Evolutionary conservation across 441 rosid species (phyloP).

Genomic region (Erysimum cheiri): DNA sequence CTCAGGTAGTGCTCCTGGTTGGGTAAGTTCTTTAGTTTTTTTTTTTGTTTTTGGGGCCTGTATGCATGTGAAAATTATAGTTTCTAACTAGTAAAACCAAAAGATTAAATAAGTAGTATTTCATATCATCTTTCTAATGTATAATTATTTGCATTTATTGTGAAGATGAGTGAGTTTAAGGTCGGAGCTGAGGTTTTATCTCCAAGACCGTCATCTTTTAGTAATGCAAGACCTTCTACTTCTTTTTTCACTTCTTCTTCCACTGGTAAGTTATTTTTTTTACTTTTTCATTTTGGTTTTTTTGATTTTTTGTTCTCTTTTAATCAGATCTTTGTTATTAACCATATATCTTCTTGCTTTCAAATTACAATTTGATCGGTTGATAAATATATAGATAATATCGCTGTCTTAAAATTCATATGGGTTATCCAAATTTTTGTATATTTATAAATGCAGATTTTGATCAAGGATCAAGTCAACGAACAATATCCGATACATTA

Average conservation of each 20-base stretch:
- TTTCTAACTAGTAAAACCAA: constrained; percentile 18
- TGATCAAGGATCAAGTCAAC: constrained; percentile 41
- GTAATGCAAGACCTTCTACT: constrained; percentile 56
- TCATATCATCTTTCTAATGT: constrained; percentile 13
- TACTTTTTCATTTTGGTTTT: not conserved
- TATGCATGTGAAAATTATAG: not conserved
- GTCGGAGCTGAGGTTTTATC: constrained; percentile 47
- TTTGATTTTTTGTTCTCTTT: not conserved
- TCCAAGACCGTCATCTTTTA: constrained; percentile 43
- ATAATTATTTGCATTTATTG: not conserved
- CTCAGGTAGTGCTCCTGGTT: constrained; percentile 62
- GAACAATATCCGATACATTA: constrained; percentile 32
- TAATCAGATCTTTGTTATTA: not conserved
- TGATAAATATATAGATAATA: not conserved
- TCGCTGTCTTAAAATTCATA: not conserved
- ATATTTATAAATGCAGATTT: constrained; percentile 35
- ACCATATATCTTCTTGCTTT: not conserved
- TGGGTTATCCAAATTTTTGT: not conserved
- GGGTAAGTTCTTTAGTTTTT: constrained; percentile 48
- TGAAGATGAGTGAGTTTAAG: constrained; percentile 86
- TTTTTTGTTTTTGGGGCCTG: not conserved
- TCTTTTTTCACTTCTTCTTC: constrained; percentile 76
- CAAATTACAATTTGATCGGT: not conserved
- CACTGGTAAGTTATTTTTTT: constrained; percentile 51
- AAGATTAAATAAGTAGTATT: not conserved